Evolutionary conservation across 2,329 filamentous ascomycete genomes (phyloP).

Genomic region (Malbranchea zuffiana): DNA sequence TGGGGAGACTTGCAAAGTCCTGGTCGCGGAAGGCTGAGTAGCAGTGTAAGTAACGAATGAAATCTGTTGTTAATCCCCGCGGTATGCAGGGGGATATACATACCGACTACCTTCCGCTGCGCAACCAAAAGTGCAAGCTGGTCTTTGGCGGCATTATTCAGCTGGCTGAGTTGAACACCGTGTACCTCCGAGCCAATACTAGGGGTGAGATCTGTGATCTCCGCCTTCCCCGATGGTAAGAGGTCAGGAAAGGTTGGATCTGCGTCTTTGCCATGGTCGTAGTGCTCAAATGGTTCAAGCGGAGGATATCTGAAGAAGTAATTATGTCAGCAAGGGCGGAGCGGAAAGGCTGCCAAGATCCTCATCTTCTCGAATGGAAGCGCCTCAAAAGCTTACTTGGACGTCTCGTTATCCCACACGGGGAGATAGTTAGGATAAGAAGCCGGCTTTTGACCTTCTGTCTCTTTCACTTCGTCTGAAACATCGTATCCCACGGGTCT

Average conservation of each 20-base stretch:
- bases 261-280: constrained; percentile 65
- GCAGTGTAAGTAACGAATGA: no score
- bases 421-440: constrained; percentile 65
- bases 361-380: no score
- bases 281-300: constrained; percentile 58
- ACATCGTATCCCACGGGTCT: constrained; percentile 29
- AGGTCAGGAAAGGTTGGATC: constrained; percentile 60
- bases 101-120: constrained; percentile 55
- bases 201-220: constrained; percentile 54
- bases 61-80: no score
- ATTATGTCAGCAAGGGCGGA: no score
- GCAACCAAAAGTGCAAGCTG: constrained; percentile 51
- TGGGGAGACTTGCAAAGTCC: constrained; percentile 59
- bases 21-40: constrained; percentile 61
- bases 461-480: constrained; percentile 45
- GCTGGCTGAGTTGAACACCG: constrained; percentile 59
- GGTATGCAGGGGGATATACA: no score
- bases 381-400: no score
- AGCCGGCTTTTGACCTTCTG: constrained; percentile 43
- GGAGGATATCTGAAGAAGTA: no score
- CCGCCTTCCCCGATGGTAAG: constrained; percentile 37
- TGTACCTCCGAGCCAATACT: constrained; percentile 62
- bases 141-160: constrained; percentile 59
- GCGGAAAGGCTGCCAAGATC: no score
- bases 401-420: constrained; percentile 52